Percentiles rank a stretch among this genome's conserved stretches.
Conservation (phyloP, 2,329 filamentous ascomycete genomes). For the Amylocarpus encephaloides region DNA sequence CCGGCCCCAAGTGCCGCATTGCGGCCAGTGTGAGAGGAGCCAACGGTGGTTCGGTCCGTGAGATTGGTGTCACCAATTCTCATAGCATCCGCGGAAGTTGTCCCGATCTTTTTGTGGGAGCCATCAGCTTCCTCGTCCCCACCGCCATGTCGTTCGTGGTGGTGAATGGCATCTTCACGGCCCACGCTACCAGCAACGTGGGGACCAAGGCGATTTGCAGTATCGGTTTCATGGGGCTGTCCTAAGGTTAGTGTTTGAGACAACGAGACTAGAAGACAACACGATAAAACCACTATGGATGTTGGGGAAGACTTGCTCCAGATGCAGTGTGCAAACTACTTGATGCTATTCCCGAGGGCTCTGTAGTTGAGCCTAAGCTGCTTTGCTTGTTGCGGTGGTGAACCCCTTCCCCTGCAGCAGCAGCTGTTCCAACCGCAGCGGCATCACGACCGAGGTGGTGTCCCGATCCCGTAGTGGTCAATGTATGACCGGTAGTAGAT, state of each 20-base stretch:
- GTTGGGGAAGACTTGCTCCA: neutral
- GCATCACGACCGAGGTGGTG: constrained; percentile 9
- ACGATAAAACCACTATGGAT: too few species aligned
- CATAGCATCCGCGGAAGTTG: constrained; percentile 3
- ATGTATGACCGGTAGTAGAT: neutral
- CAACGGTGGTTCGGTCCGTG: neutral
- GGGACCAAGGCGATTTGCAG: constrained; percentile 28
- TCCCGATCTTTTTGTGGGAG: constrained; percentile 4
- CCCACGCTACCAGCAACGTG: constrained; percentile 6
- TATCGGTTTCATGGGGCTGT: constrained; percentile 26
- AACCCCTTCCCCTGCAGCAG: constrained; percentile 13
- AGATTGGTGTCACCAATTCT: neutral
- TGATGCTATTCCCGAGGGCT: constrained; percentile 33
- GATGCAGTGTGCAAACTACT: constrained; percentile 12
- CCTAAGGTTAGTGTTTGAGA: neutral
- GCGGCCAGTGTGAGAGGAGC: constrained; percentile 2
- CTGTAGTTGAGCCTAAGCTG: neutral
- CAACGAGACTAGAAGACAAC: too few species aligned
- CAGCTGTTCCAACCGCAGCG: constrained; percentile 12
- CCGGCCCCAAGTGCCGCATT: neutral
- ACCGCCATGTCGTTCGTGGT: constrained; percentile 19
- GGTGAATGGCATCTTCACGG: constrained; percentile 17
- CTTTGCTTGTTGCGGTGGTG: constrained; percentile 16
- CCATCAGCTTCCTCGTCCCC: constrained; percentile 26
- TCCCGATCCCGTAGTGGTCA: neutral